These are phyloP conservation scores for Microsporum canis DNA, from an alignment of 2,329 filamentous ascomycete species.

Conservation along the genomic window DNA sequence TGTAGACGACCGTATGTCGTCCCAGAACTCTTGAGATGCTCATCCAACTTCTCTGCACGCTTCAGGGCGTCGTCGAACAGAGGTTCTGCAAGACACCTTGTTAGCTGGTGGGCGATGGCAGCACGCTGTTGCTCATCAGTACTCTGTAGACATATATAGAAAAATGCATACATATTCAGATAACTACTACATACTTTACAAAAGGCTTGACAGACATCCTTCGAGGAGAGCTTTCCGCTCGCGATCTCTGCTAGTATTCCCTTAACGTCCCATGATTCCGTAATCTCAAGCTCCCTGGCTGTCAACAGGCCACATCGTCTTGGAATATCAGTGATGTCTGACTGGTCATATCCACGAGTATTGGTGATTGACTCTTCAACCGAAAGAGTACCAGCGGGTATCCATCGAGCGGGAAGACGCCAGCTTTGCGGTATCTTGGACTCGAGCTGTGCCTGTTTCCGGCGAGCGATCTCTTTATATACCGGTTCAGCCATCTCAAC, in stretches of 20 bases:
- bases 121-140: conserved; percentile 20
- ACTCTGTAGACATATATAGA: not conserved
- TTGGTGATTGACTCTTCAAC: conserved; percentile 27
- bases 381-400: conserved; percentile 28
- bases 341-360: conserved; percentile 22
- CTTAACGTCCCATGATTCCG: conserved; percentile 41
- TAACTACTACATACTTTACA: conserved; percentile 33
- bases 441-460: conserved; percentile 30
- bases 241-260: conserved; percentile 28
- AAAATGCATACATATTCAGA: too few species aligned
- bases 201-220: conserved; percentile 44
- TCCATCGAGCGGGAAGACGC: conserved; percentile 24
- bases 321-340: conserved; percentile 40
- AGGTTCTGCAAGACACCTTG: conserved; percentile 42
- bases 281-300: conserved; percentile 43
- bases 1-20: conserved; percentile 48
- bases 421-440: conserved; percentile 32
- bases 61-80: conserved; percentile 41
- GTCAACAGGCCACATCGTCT: conserved; percentile 43
- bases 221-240: conserved; percentile 25
- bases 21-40: conserved; percentile 29
- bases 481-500: conserved; percentile 12
- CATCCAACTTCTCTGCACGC: conserved; percentile 40
- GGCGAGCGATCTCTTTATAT: conserved; percentile 27
- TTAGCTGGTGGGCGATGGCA: conserved; percentile 32